Base-by-base conservation (phyloP, 495 filamentous ascomycete genomes). In the Trichocladium uniseriatum region DNA sequence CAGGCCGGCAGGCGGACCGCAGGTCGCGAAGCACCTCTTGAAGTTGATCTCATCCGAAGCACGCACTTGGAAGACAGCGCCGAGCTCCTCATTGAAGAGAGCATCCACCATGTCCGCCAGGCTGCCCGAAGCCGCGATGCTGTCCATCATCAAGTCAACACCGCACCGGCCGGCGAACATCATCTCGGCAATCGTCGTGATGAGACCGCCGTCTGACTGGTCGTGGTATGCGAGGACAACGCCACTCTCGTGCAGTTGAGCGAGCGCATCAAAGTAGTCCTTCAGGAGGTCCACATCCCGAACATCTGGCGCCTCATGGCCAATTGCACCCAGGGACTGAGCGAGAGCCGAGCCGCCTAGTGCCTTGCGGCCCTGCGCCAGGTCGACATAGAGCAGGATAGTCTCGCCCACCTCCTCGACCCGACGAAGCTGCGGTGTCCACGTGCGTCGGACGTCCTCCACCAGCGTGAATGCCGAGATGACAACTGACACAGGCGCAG, bases 81-180 rank as follows among this genome's bases (percentile, higher is more conserved):
- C 91, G n/a, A 98, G 78, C 65, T 97, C 92, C 63, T 97, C 94
- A 59, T 87, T 95, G 76, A 98, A 97, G 6, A 98, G 76, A 1
- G 84, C 77, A 45, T 84, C 79, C 3, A 94, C 66, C 40, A 94
- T 61, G 58, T 86, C 78, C 11, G 71, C 64, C 18, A 81, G 67
- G 39, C 82, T 72, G 45, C 69, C 72, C 16, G 70, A 76, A 18
- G 66, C 66, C 1, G 77, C 58, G 40, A 94, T 73, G 36, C 73
- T 77, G 61, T 95, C 90, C 52, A 96, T 69, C 77, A 86, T 84
- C 34, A 97, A 71, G 45, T 91, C 83, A 20, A 87, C 78, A 51
- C 94, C 94, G 57, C 89, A 94, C 37, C 92, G 82, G 22, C 92
- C 92, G 10, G 92, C 92, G 59, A 98, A 96, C 80, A 95, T 94